Conservation (phyloP, 2,329 filamentous ascomycete species). For the Ophiocordyceps camponoti-floridani region DNA sequence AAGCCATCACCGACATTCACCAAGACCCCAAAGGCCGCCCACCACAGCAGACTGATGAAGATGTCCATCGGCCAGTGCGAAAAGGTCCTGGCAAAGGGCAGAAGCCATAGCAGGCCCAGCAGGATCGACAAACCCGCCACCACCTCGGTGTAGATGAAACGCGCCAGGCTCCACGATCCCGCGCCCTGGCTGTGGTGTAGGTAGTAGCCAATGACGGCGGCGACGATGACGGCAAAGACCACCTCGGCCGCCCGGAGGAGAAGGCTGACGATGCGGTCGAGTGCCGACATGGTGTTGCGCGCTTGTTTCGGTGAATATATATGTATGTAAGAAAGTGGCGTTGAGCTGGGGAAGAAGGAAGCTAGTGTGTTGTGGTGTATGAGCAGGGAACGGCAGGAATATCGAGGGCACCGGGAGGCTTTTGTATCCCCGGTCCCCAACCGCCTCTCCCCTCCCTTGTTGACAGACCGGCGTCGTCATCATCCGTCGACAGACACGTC, state of each 20-base stretch:
- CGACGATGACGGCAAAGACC: slow-evolving; percentile 53
- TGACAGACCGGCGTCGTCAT: not conserved
- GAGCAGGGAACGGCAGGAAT: not conserved
- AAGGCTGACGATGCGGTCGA: slow-evolving; percentile 21
- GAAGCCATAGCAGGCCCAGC: slow-evolving; percentile 51
- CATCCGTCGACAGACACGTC: not conserved
- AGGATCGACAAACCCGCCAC: slow-evolving; percentile 52
- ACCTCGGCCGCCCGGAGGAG: slow-evolving; percentile 31
- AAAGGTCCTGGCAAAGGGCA: slow-evolving; percentile 52
- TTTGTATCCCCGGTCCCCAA: no score
- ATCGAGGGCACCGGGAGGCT: no score
- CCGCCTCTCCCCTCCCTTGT: not conserved
- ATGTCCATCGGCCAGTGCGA: slow-evolving; percentile 56
- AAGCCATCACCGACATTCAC: slow-evolving; percentile 39
- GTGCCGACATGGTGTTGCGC: slow-evolving; percentile 13
- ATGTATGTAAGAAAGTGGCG: not conserved
- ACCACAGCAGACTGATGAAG: slow-evolving; percentile 52
- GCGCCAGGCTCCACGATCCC: slow-evolving; percentile 35
- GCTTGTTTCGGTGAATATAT: not conserved
- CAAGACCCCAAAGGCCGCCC: slow-evolving; percentile 48
- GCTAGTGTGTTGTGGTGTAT: not conserved
- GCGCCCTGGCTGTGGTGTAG: slow-evolving; percentile 27
- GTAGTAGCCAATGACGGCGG: slow-evolving; percentile 50
- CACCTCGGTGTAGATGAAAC: slow-evolving; percentile 60
- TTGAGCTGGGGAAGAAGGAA: not conserved